Evolutionary conservation across 1,139 yeast genomes (phyloP).

Genomic region (Taiozyma sp.): DNA sequence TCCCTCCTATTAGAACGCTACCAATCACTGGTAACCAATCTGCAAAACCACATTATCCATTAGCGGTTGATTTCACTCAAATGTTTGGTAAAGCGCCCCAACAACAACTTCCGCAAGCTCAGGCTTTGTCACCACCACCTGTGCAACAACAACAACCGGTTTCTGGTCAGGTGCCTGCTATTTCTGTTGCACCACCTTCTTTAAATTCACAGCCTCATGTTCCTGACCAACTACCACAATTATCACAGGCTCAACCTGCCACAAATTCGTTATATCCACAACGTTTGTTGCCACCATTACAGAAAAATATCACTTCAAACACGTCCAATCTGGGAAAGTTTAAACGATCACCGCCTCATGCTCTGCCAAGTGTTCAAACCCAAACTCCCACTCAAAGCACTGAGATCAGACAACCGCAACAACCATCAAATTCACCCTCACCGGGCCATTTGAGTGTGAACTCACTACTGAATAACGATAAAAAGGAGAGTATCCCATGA

Average conservation of each 20-base stretch:
- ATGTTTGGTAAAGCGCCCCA: slow-evolving; percentile 15
- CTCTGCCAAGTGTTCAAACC: background rate
- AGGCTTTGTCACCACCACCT: slow-evolving; percentile 1
- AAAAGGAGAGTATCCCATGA: background rate
- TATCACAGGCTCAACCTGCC: slow-evolving; percentile 2
- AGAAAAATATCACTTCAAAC: background rate
- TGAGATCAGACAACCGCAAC: background rate
- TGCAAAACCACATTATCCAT: slow-evolving; percentile 10
- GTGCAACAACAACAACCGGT: background rate
- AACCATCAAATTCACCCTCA: background rate
- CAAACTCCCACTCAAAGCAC: background rate
- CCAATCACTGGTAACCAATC: slow-evolving; percentile 10
- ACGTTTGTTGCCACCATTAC: background rate
- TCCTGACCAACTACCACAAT: background rate
- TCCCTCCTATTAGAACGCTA: slow-evolving; percentile 22
- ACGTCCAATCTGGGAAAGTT: background rate
- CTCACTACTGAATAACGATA: slow-evolving; percentile 18
- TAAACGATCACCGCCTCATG: background rate
- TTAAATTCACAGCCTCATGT: background rate
- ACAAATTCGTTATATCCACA: background rate
- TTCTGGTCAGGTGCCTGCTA: background rate
- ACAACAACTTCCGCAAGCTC: background rate
- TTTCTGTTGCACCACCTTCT: background rate
- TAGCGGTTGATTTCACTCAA: slow-evolving; percentile 26
- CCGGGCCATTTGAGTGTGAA: slow-evolving; percentile 18